Evolutionary conservation across 2,329 filamentous ascomycete species (phyloP).

Genomic region (Diatrype stigma): DNA sequence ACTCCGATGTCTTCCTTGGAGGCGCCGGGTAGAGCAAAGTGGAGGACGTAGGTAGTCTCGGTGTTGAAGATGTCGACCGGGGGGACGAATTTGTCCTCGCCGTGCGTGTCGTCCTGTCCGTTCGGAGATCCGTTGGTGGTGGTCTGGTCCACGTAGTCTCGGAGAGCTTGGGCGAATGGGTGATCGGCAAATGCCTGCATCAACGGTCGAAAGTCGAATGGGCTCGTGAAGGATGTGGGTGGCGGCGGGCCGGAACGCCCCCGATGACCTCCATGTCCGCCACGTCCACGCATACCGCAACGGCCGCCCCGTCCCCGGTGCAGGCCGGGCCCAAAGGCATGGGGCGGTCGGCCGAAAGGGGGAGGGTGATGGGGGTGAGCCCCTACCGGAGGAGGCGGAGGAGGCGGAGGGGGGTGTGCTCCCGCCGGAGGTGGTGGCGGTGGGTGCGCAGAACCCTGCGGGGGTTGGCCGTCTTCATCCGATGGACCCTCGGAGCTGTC

Average conservation of each 20-base stretch:
- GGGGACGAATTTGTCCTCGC: slow-evolving; percentile 49
- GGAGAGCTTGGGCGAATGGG: slow-evolving; percentile 38
- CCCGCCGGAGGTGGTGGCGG: slow-evolving; percentile 13
- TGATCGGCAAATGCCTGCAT: slow-evolving; percentile 37
- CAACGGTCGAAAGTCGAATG: slow-evolving; percentile 36
- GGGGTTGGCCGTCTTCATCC: slow-evolving; percentile 7
- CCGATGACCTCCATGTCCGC: slow-evolving; percentile 13
- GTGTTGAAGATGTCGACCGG: slow-evolving; percentile 76
- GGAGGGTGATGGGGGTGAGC: slow-evolving; percentile 5
- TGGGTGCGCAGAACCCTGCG: slow-evolving; percentile 8
- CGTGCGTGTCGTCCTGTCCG: slow-evolving; percentile 12
- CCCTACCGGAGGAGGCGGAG: slow-evolving; percentile 17
- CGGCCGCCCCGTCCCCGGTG: slow-evolving; percentile 15
- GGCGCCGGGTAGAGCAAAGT: slow-evolving; percentile 73
- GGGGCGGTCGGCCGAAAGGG: slow-evolving; percentile 13
- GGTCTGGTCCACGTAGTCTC: slow-evolving; percentile 32
- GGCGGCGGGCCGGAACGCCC: slow-evolving; percentile 14
- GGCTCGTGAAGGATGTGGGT: slow-evolving; percentile 17
- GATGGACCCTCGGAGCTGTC: slow-evolving; percentile 10
- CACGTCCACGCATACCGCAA: slow-evolving; percentile 10
- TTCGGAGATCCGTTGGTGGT: slow-evolving; percentile 14
- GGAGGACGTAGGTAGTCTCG: slow-evolving; percentile 60
- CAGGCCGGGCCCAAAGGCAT: slow-evolving; percentile 10
- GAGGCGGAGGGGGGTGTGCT: slow-evolving; percentile 14
- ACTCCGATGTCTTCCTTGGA: slow-evolving; percentile 75